Base-by-base conservation (phyloP, 805 yeast species). In the Candida chauliodis region DNA sequence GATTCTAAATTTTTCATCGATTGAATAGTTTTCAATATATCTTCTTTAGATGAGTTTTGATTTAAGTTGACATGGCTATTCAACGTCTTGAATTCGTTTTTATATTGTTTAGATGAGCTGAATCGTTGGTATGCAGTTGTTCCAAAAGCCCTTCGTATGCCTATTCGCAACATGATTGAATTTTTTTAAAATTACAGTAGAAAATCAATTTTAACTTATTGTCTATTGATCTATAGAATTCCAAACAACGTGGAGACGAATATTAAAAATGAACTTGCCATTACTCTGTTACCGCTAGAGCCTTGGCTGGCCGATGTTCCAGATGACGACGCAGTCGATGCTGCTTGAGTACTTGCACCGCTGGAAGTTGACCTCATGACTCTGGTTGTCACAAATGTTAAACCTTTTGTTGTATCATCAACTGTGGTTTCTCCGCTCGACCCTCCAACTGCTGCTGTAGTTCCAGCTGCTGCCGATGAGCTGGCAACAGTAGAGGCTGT, bases 301-400 rank as follows among this genome's bases (percentile, higher is more conserved):
- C 21, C 22, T 22, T 32, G 36, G 23, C 36, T 32, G 3, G 34
- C 19, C 16, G 25, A 25, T 13, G 3, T 10, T 6, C 16, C 13
- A 4, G 34, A 30, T 15, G 36, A 13, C 6, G 35, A 20, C 5
- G 9, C n/a, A 16, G 19, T 13, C 4, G 32, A 17, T 14, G 36
- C 18, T 4, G 35, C 18, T 19, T 17, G 16, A 8, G 17, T 14
- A 23, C n/a, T 33, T 4, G 20, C n/a, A n/a, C 11, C 29, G 8
- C 21, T 14, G 4, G 29, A 23, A 2, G 38, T 50, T 3, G 63
- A 46, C n/a, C 59, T 59, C 18, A 36, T 33, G 4, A 53, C 50
- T 42, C 65, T 54, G 9, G 67, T 53, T 22, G 71, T 64, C 29
- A 66, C 48, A 40, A 61, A 60, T 2, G 60, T 34, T 31, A 53